A percentile compares a stretch with the other conserved stretches of the same genome.
Conservation (phyloP, 164 flowering plant genomes). For the Chimonanthus praecox region DNA sequence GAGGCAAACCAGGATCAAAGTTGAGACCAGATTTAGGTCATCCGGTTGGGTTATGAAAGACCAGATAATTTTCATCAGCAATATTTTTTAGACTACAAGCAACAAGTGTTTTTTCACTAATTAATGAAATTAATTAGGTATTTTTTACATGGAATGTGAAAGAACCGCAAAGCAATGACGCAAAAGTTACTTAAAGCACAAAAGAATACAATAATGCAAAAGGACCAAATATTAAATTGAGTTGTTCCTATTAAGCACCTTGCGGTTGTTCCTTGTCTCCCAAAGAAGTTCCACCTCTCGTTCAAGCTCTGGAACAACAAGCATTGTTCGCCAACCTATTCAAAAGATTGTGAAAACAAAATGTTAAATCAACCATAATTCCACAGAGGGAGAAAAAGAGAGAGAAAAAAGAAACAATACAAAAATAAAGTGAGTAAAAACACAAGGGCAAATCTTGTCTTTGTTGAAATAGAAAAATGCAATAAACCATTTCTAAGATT, state of each 20-base stretch:
- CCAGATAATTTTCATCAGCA: neutral
- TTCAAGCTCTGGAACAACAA: conserved; percentile 97
- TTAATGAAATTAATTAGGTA: neutral
- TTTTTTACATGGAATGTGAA: neutral
- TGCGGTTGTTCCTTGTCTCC: conserved; percentile 57
- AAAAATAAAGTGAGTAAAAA: no score
- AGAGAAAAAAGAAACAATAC: no score
- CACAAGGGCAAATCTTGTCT: no score
- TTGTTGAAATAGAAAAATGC: no score
- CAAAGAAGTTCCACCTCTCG: conserved; percentile 81
- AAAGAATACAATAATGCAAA: neutral
- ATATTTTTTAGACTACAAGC: neutral
- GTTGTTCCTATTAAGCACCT: conserved; percentile 36
- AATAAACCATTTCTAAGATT: no score
- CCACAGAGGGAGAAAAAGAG: no score
- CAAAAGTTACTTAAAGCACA: neutral
- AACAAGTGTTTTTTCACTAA: neutral
- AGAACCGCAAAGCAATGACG: neutral
- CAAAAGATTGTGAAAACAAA: neutral
- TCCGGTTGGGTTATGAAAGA: no score
- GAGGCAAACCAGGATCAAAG: neutral
- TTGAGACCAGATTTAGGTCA: no score
- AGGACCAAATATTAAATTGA: no score
- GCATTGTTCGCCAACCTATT: conserved; percentile 99
- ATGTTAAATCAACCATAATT: no score